Base-by-base conservation (phyloP, 768 basidiomycete species). In the Termitomyces sp. region DNA sequence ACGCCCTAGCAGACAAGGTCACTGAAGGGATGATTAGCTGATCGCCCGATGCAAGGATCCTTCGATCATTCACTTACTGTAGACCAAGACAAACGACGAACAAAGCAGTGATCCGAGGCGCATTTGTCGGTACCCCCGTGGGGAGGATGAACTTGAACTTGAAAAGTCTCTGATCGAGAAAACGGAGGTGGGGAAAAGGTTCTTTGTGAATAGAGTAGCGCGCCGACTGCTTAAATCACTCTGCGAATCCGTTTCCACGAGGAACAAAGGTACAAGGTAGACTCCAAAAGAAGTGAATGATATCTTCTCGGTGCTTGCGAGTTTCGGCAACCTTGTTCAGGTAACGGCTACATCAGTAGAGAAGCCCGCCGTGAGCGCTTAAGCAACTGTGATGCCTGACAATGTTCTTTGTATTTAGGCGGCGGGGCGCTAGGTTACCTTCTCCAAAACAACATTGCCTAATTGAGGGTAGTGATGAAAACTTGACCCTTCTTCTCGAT, bases 201-300 rank as follows among this genome's bases (percentile, higher is more conserved):
- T 28, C 22, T 37, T 43, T 26, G 35, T 22, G 9, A 28, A 19
- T 24, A 54, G 15, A 26, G 45, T 6, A 46, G 21, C 30, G 28
- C 14, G 15, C 14, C 3, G 34, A 28, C 40, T 50, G 32, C 43
- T 54, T 54, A 55, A 42, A 46, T 54, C 51, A 53, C 45, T 17
- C 35, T 55, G n/a, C 45, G 30, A 47, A 21, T 17, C 35, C 17
- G 37, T 21, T 21, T 24, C 22, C 19, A 44, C 32, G 47, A 49
- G 43, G 50, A 40, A 56, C 47, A 53, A 50, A 41, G 32, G 52
- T 48, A 59, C 58, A 61, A 61, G 60, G 60, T 10, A 49, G 24
- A 5, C 5, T n/a, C 57, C 52, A 50, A 54, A 60, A 56, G 45
- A 58, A 59, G 59, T 46, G 52, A 53, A 28, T 34, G 4, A 3